phyloP scores from a whole-genome alignment of 352 stramenopile genomes.

The Pilasporangium apinafurcum region DNA sequence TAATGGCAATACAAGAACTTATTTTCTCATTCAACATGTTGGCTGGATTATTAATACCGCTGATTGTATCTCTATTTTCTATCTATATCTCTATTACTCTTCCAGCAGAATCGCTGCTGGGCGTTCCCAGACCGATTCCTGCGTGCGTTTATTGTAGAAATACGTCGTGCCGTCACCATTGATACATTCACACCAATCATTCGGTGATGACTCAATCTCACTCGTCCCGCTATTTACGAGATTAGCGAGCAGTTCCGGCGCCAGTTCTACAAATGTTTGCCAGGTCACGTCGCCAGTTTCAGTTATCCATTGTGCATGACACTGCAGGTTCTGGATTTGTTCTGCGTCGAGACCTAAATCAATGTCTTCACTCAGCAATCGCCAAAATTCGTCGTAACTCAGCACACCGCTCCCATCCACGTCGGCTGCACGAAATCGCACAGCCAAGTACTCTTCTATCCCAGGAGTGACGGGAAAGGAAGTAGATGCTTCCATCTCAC shows the following conservation, averaged over 20 bases:
- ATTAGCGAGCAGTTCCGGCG: constrained; percentile 13
- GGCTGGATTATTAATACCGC: too few relatives aligned
- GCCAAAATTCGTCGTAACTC: constrained; percentile 11
- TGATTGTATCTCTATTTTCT: too few relatives aligned
- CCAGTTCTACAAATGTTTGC: constrained; percentile 13
- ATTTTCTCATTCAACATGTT: too few relatives aligned
- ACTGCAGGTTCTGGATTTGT: constrained; percentile 9
- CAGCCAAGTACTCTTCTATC: constrained; percentile 13
- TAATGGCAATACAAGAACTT: too few relatives aligned
- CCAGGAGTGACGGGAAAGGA: constrained; percentile 12
- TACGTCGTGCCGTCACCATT: constrained; percentile 11
- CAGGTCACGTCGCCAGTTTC: constrained; percentile 12
- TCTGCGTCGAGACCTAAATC: constrained; percentile 12
- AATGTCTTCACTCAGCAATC: constrained; percentile 10
- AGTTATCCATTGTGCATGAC: constrained; percentile 7
- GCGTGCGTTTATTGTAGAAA: constrained; percentile 28
- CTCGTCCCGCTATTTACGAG: constrained; percentile 4
- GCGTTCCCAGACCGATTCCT: constrained; percentile 12
- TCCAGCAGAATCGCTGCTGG: constrained; percentile 1
- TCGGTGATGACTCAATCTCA: constrained; percentile 1
- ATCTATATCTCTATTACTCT: too few relatives aligned
- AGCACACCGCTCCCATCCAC: constrained; percentile 15
- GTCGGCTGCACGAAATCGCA: constrained; percentile 12
- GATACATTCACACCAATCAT: constrained; percentile 15
- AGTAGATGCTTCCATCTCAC: background rate